Conservation (phyloP, 805 yeast genomes). For the Saitoella complicata region DNA sequence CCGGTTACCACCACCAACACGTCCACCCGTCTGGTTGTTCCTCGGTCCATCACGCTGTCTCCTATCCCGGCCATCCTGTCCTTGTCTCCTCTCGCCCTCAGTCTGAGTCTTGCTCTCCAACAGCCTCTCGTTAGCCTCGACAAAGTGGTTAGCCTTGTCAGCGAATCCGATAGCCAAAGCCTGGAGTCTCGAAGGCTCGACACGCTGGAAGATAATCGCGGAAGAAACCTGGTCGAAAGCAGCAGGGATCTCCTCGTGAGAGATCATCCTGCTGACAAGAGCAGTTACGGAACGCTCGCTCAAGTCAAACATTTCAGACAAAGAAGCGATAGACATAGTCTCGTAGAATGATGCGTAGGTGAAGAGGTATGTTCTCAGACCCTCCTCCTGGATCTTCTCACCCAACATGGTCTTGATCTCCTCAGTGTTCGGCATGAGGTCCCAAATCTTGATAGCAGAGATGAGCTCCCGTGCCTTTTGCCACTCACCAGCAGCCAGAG, state of each 20-base stretch:
- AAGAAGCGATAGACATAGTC: slow-evolving; percentile 50
- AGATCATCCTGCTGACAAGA: slow-evolving; percentile 58
- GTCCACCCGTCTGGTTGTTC: too few species aligned
- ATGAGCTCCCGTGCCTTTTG: slow-evolving; percentile 53
- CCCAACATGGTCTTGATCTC: slow-evolving; percentile 54
- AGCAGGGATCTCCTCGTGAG: slow-evolving; percentile 62
- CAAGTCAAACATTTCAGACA: slow-evolving; percentile 53
- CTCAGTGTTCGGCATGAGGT: slow-evolving; percentile 53
- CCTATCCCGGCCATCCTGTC: too few species aligned
- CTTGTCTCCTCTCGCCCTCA: too few species aligned
- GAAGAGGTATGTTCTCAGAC: slow-evolving; percentile 82
- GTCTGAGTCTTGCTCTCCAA: slow-evolving; percentile 22
- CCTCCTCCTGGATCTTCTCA: slow-evolving; percentile 71
- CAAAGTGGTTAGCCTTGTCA: slow-evolving; percentile 60
- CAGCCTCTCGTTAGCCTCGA: slow-evolving; percentile 66
- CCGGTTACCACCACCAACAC: too few species aligned
- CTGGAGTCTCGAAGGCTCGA: slow-evolving; percentile 71
- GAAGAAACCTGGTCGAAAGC: slow-evolving; percentile 49
- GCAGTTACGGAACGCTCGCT: slow-evolving; percentile 39
- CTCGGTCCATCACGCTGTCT: too few species aligned
- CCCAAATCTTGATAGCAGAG: slow-evolving; percentile 71
- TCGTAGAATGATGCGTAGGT: slow-evolving; percentile 63
- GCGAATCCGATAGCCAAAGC: slow-evolving; percentile 71
- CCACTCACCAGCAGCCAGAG: slow-evolving; percentile 86
- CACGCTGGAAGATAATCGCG: slow-evolving; percentile 56